These are phyloP conservation scores for Dalechampia spathulata DNA, from an alignment of 441 rosid genomes.

Conservation along the genomic window DNA sequence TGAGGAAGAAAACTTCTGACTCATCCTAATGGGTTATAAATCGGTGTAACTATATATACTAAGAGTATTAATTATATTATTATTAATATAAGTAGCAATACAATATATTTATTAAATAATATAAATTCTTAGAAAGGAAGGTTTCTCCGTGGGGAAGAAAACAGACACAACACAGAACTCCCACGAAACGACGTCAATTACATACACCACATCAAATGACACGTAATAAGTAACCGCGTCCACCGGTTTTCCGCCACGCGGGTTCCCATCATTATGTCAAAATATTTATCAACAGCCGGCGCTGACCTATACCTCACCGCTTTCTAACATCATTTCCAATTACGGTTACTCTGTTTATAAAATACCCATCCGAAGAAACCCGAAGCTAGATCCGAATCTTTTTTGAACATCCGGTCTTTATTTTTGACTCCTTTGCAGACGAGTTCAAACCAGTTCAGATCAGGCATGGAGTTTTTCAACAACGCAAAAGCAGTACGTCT, in stretches of 20 bases:
- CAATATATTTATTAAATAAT: too few species aligned
- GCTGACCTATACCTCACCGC: background rate
- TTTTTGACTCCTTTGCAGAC: conserved; percentile 1
- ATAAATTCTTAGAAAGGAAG: background rate
- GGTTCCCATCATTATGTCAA: background rate
- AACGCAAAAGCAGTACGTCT: conserved; percentile 41
- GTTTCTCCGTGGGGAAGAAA: too few species aligned
- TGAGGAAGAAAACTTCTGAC: too few species aligned
- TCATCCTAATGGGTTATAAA: too few species aligned
- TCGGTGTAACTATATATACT: too few species aligned
- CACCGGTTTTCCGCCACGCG: background rate
- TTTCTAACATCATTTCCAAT: background rate
- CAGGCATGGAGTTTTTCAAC: conserved; percentile 38
- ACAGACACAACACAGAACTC: background rate
- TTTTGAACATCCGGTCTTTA: too few species aligned
- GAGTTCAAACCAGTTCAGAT: conserved; percentile 21
- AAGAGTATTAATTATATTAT: too few species aligned
- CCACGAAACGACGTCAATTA: background rate
- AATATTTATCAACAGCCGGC: background rate
- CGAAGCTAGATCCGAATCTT: too few species aligned
- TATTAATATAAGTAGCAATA: too few species aligned
- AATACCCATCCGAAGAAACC: too few species aligned
- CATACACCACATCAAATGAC: background rate
- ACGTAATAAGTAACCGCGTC: conserved; percentile 5
- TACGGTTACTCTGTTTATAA: too few species aligned